phyloP scores from a whole-genome alignment of 805 yeast genomes.

The Lipomyces orientalis region DNA sequence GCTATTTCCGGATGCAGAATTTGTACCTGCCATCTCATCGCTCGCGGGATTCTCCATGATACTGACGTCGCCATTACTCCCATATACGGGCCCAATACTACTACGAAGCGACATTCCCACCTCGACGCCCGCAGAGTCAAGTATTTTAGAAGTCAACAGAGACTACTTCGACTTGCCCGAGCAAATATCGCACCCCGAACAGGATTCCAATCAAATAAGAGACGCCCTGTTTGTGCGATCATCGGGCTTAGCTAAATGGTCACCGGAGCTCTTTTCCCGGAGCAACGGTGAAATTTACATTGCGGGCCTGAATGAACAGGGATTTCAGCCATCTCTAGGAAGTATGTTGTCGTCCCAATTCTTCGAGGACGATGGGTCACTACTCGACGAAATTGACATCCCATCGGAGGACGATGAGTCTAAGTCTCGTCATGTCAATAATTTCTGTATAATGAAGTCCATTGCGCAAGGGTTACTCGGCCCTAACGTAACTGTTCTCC shows the following conservation, averaged over 20 bases:
- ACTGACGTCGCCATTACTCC: constrained; percentile 19
- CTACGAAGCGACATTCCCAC: not conserved
- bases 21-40: constrained; percentile 30
- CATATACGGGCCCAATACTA: not conserved
- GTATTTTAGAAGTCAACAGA: not conserved
- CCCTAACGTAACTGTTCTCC: constrained; percentile 27
- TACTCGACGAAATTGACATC: not conserved
- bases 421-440: not conserved
- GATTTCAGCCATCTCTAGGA: constrained; percentile 24
- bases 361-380: constrained; percentile 2
- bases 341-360: constrained; percentile 3
- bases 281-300: constrained; percentile 38
- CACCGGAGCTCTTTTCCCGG: constrained; percentile 37
- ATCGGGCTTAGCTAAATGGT: constrained; percentile 29
- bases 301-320: constrained; percentile 37
- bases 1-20: constrained; percentile 29
- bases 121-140: constrained; percentile 1
- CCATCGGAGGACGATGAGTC: not conserved
- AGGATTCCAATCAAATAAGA: constrained; percentile 6
- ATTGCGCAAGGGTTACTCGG: constrained; percentile 33
- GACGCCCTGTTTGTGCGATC: constrained; percentile 33
- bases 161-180: not conserved
- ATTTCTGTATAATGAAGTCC: constrained; percentile 21
- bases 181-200: not conserved
- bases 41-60: constrained; percentile 35